Base-by-base conservation (phyloP, 2,329 filamentous ascomycete genomes). In the Colletotrichum sp. region DNA sequence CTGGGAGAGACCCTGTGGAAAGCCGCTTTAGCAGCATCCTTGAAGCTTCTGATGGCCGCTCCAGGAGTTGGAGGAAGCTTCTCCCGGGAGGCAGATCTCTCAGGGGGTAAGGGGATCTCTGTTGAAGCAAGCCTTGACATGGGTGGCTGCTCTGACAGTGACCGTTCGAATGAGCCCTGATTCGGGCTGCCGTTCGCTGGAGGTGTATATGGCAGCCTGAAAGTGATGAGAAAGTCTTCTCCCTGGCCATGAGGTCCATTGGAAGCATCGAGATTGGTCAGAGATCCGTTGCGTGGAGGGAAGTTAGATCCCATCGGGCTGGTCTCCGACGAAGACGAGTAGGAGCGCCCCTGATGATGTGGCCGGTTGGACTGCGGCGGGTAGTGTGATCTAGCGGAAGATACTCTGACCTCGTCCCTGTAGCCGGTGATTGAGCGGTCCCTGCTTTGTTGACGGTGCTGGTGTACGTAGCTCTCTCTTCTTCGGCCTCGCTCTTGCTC, bases 21-120 rank as follows among this genome's bases (percentile, higher is more conserved):
- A 34, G 82, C 82, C 28, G 83, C 80, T 68, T 80, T 84, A 30
- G 84, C 83, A 15, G 83, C 83, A 68, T 84, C 84, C 70, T 79
- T 83, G 67, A 85, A 77, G 72, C 80, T 83, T 72, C 34, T 77
- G 32, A 75, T 67, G 57, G 60, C 61, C 7, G 52, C 55, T 3
- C 74, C 67, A 9, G 72, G 67, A 9, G 74, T 67, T 6, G 60
- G 32, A 7, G 61, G 71, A 48, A 57, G 48, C 36, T 55, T 57
- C 8, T 74, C 71, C 9, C 61, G 60, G 16, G 74, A 75, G 18
- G 18, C 6, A 3, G 65, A 61, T 7, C 66, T 70, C 24, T 63
- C 72, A 7, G 34, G 30, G 8, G 70, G 59, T 13, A 65, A 26
- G 6, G 73, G 57, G 7, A 69, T 69, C 15, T 76, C 74, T 36